Evolutionary conservation across 2,329 filamentous ascomycete species (phyloP).

Genomic region (Aureobasidium sp.): DNA sequence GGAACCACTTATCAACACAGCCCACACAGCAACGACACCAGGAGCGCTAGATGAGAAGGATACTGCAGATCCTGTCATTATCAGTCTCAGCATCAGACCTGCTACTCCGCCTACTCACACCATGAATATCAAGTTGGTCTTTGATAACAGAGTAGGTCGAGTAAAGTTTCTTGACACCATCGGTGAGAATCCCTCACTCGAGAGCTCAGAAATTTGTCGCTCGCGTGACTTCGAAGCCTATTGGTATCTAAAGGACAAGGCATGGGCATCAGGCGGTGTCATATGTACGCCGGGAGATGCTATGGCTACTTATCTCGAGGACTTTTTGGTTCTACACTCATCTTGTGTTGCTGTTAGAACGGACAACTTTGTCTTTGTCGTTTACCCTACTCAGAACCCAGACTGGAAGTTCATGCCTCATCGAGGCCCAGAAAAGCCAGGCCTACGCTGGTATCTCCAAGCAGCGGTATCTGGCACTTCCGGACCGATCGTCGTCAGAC

Average conservation of each 20-base stretch:
- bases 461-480: neutral
- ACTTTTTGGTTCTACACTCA: constrained; percentile 17
- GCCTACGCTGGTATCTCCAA: constrained; percentile 11
- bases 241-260: constrained; percentile 1
- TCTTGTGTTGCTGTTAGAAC: constrained; percentile 15
- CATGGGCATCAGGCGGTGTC: neutral
- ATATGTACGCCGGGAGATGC: neutral
- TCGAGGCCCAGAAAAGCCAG: neutral
- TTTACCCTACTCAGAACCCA: constrained; percentile 20
- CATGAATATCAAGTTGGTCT: neutral
- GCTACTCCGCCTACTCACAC: neutral
- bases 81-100: neutral
- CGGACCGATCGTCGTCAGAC: neutral
- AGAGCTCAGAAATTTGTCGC: neutral
- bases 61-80: neutral
- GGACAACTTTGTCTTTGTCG: constrained; percentile 15
- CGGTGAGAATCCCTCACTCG: neutral
- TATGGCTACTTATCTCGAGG: constrained; percentile 12
- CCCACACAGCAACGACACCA: neutral
- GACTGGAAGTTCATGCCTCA: constrained; percentile 21
- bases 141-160: neutral
- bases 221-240: constrained; percentile 9
- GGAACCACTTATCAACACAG: no score
- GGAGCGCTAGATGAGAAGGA: neutral
- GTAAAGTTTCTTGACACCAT: neutral